Evolutionary conservation across 2,329 filamentous ascomycete genomes (phyloP), one percentile per base, ranked within the genome.

Genomic region (Aspergillus sp.): DNA sequence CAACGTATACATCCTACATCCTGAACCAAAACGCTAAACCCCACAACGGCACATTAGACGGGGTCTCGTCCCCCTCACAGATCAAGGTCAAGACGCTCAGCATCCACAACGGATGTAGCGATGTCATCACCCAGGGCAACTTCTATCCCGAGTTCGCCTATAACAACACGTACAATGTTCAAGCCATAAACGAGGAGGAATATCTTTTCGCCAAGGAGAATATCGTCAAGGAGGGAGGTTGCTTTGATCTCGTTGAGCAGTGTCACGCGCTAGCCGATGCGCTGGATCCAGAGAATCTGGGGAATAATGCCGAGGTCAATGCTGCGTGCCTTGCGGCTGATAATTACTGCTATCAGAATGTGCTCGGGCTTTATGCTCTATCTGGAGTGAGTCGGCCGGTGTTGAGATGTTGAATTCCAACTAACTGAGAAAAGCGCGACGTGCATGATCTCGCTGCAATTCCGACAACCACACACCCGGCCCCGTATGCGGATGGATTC

Each of bases 31-130:
- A 92, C 66, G 72, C 78, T 19, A 46, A 45, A 30, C 80, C 79
- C 56, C 83, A 84, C 15, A 70, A 74, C n/a, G 84, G 86, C 3
- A 74, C 80, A 1, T 61, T 75, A 89, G 11, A 82, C 86, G 31
- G 46, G 1, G 46, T 48, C 22, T 7, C 19, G 3, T 28, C 46
- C 19, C 46, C 46, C 3, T 15, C 9, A 2, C 22, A 19, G 46
- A 85, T 91, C 53, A 83, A 84, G 57, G 79, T 92, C 8, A 79
- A 79, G 15, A 85, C 89, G 0, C 75, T 92, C 0, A 89, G 89
- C 23, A 89, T 93, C 61, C 80, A 91, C 61, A 91, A 92, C 72
- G 90, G 89, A 13, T 86, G 89, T 65, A 79, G 92, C 41, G 91
- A 93, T 69, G 81, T 85, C 66, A 72, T 87, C 31, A 80, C 87